Conservation (phyloP, 1,284 basidiomycete genomes). For the Lentinula novae-zelandiae region DNA sequence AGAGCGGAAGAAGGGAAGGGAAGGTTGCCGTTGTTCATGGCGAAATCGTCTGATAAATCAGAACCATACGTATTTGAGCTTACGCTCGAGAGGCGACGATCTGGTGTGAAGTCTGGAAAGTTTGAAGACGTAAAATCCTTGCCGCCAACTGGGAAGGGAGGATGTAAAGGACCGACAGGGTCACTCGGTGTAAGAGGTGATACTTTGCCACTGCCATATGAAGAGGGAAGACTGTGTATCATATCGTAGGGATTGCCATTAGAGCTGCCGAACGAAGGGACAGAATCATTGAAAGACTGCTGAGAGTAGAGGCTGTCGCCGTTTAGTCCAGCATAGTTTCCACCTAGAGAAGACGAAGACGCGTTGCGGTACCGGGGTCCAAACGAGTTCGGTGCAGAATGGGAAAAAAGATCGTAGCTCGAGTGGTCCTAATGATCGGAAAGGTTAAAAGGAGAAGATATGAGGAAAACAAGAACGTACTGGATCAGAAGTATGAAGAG, state of each 20-base stretch:
- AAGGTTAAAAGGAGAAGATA: constrained; percentile 24
- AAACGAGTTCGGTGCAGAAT: constrained; percentile 41
- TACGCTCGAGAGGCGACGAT: constrained; percentile 48
- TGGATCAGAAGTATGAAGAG: constrained; percentile 12
- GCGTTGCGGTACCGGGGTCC: constrained; percentile 63
- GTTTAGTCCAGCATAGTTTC: constrained; percentile 40
- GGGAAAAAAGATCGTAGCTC: constrained; percentile 60
- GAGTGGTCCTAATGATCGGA: constrained; percentile 44
- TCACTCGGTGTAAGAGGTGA: constrained; percentile 72
- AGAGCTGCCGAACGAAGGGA: constrained; percentile 50
- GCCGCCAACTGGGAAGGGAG: constrained; percentile 43
- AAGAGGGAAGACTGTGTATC: constrained; percentile 57
- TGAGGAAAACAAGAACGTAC: constrained; percentile 23
- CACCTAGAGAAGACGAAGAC: constrained; percentile 32
- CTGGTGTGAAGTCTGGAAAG: constrained; percentile 52
- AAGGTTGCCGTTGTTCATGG: constrained; percentile 40
- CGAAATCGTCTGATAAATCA: constrained; percentile 63
- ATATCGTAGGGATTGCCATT: constrained; percentile 58
- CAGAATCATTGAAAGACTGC: constrained; percentile 52
- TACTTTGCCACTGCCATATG: constrained; percentile 63
- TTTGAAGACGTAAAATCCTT: constrained; percentile 53
- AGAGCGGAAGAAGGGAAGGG: constrained; percentile 45
- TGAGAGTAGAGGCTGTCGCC: constrained; percentile 58
- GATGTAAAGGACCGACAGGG: constrained; percentile 51
- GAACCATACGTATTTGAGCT: constrained; percentile 39